Base-by-base conservation (phyloP, 1,284 basidiomycete species). In the Ceratobasidium theobromae region DNA sequence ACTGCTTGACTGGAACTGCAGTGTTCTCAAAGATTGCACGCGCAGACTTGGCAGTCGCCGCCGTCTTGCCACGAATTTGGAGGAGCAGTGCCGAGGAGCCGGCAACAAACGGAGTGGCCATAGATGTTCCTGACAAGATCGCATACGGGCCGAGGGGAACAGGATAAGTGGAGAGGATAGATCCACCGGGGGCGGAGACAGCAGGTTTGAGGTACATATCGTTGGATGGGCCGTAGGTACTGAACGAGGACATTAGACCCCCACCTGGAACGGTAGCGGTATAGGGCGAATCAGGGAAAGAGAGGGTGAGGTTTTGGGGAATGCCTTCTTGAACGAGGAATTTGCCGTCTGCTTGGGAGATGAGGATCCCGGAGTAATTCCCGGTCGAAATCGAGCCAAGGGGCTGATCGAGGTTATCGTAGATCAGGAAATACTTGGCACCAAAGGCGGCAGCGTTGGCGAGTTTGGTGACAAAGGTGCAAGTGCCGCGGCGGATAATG, bases 1-100 rank as follows among this genome's bases (percentile, higher is more conserved):
- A 82, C 3, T 79, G 75, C 0, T 76, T 73, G 6, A 88, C 75
- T 3, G 77, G 75, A 41, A 79, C 73, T 8, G 86, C 82, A 0
- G 87, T 87, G 14, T 81, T 82, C 75, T 88, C 79, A 69, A 91
- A 82, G 11, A 88, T 70, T 49, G 78, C 76, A 49, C 83, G 77
- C 67, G 82, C 80, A 33, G 70, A 72, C 30, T 70, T 74, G 14
- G 78, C 80, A 30, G 80, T 79, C 16, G 72, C 73, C 8, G 74
- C 71, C 9, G 75, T 74, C 66, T 79, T 81, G 25, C 85, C 83
- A 72, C 82, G 83, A 32, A 79, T 81, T 25, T 80, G 74, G 49
- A 90, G 78, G 57, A 87, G 79, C 2, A 91, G 79, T 1, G 88
- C 89, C 14, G 84, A 79, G 43, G 82, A 80, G 9, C 87, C 89